A percentile compares a stretch with the other conserved stretches of the same genome.
phyloP scores from a whole-genome alignment of 1,139 yeast species.

The Protomyces pachydermus region DNA sequence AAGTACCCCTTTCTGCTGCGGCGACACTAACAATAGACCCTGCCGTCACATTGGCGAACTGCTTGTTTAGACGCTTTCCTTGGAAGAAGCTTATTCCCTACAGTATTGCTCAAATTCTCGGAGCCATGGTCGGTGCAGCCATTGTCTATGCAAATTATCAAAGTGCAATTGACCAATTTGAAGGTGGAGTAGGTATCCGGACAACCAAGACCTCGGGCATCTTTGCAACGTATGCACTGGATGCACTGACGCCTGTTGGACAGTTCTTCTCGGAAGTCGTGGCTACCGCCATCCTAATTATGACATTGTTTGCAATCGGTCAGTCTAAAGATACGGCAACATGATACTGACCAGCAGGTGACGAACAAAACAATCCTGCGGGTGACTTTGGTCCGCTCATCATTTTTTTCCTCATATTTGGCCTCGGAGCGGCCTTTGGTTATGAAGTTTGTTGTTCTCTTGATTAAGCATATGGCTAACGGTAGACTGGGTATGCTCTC shows the following conservation, averaged over 20 bases:
- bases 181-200: constrained; percentile 35
- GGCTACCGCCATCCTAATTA: constrained; percentile 45
- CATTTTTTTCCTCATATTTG: constrained; percentile 44
- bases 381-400: constrained; percentile 47
- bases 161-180: constrained; percentile 36
- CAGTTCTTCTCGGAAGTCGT: constrained; percentile 48
- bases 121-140: constrained; percentile 37
- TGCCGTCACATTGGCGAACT: constrained; percentile 38
- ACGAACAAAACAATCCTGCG: constrained; percentile 46
- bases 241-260: constrained; percentile 44
- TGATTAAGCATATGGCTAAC: constrained; percentile 42
- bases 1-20: background rate
- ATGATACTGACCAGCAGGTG: constrained; percentile 41
- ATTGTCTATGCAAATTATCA: constrained; percentile 38
- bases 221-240: constrained; percentile 47
- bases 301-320: constrained; percentile 47
- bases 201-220: constrained; percentile 42
- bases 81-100: constrained; percentile 38
- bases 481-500: constrained; percentile 48
- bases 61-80: constrained; percentile 38
- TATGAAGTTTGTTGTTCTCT: constrained; percentile 51
- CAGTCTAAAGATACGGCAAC: constrained; percentile 35
- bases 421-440: constrained; percentile 47
- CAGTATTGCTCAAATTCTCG: constrained; percentile 37
- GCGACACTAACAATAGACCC: constrained; percentile 34